Percentiles rank a stretch among this genome's conserved stretches.
Evolutionary conservation across 1,139 yeast species (phyloP).

Genomic region (Taphrina sp.): DNA sequence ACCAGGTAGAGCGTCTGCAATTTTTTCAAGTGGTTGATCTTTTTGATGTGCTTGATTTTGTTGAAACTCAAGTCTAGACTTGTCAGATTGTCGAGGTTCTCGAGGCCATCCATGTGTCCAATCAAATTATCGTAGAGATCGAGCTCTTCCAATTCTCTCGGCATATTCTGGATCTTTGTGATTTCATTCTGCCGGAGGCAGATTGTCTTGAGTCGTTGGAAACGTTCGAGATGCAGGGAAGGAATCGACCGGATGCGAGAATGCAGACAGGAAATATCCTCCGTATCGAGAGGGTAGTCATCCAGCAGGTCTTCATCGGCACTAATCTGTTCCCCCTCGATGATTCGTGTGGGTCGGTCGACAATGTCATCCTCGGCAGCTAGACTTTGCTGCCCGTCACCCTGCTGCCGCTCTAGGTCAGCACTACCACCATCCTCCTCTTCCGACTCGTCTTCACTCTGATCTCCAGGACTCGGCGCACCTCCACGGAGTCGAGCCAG

Average conservation of each 20-base stretch:
- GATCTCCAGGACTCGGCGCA: background rate
- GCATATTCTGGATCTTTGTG: conserved; percentile 66
- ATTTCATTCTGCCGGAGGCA: conserved; percentile 84
- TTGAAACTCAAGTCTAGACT: conserved; percentile 84
- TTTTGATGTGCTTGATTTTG: conserved; percentile 81
- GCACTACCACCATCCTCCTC: background rate
- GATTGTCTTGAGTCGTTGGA: conserved; percentile 46
- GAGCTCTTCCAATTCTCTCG: conserved; percentile 64
- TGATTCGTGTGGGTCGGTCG: conserved; percentile 7
- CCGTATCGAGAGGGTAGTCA: conserved; percentile 25
- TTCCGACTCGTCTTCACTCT: background rate
- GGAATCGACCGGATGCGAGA: conserved; percentile 22
- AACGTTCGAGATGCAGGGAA: conserved; percentile 16
- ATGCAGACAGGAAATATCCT: conserved; percentile 19
- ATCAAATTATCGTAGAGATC: conserved; percentile 92
- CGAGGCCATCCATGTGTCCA: conserved; percentile 63
- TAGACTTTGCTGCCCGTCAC: background rate
- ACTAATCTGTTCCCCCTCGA: conserved; percentile 19
- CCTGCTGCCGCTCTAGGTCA: no score
- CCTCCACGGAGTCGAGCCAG: conserved; percentile 11
- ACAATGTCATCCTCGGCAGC: conserved; percentile 18
- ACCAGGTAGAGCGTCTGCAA: conserved; percentile 76
- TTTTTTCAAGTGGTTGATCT: conserved; percentile 61
- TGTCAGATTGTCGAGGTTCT: conserved; percentile 46
- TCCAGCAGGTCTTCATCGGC: conserved; percentile 29